phyloP scores from a whole-genome alignment of 2,329 filamentous ascomycete genomes.

The Allantophomopsis cytisporea region DNA sequence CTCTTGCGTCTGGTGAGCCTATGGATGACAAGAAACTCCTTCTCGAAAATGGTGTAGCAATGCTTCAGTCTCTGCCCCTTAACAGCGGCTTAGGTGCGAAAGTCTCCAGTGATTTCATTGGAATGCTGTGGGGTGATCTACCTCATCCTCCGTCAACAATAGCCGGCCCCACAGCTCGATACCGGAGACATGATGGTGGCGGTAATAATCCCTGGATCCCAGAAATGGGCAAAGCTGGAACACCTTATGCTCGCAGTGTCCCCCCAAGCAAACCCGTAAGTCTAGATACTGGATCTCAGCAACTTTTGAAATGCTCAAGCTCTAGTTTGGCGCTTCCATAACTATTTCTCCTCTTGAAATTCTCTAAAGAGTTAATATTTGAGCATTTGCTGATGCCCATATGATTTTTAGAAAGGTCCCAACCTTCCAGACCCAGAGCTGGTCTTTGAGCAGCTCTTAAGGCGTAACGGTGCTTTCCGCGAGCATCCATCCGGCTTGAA shows the following conservation, averaged over 20 bases:
- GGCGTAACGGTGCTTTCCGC: slow-evolving; percentile 30
- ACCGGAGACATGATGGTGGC: slow-evolving; percentile 55
- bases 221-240: slow-evolving; percentile 51
- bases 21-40: slow-evolving; percentile 63
- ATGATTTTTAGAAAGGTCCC: slow-evolving; percentile 45
- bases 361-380: too few relatives aligned
- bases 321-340: too few relatives aligned
- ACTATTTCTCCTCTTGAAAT: too few relatives aligned
- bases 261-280: too few relatives aligned
- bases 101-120: slow-evolving; percentile 54
- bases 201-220: slow-evolving; percentile 57
- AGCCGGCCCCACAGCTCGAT: slow-evolving; percentile 46
- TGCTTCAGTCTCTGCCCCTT: slow-evolving; percentile 14
- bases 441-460: slow-evolving; percentile 48
- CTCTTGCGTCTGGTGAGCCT: background rate
- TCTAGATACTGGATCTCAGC: too few relatives aligned
- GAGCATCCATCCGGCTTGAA: slow-evolving; percentile 61
- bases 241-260: slow-evolving; percentile 52
- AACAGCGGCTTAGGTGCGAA: slow-evolving; percentile 13
- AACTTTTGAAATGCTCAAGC: too few relatives aligned
- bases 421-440: slow-evolving; percentile 47
- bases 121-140: slow-evolving; percentile 56
- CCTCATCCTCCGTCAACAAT: slow-evolving; percentile 63
- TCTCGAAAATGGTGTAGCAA: slow-evolving; percentile 54
- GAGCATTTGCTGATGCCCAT: slow-evolving; percentile 47